phyloP scores from a whole-genome alignment of 176 grass and related monocot genomes.

The Canna indica region DNA sequence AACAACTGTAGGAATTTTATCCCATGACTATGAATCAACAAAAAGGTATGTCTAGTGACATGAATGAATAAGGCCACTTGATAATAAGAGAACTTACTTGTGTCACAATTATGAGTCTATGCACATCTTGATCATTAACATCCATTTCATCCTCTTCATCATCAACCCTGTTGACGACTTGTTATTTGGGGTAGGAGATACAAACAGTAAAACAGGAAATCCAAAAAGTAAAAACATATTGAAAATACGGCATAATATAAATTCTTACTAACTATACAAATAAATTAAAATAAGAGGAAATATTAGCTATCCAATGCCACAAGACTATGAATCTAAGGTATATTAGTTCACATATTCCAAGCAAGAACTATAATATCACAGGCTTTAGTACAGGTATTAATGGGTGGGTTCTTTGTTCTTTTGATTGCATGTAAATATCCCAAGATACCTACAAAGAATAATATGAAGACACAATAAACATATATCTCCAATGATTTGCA shows the following conservation, averaged over 20 bases:
- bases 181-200: conserved; percentile 19
- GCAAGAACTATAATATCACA: neutral
- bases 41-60: neutral
- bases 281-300: neutral
- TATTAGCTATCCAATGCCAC: neutral
- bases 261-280: neutral
- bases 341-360: neutral
- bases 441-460: neutral
- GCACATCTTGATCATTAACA: conserved; percentile 90
- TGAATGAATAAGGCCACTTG: neutral
- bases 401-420: neutral
- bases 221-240: conserved; percentile 1
- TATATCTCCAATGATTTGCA: neutral
- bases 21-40: too few species aligned
- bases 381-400: neutral
- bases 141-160: conserved; percentile 82
- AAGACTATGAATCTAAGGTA: neutral
- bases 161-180: conserved; percentile 53
- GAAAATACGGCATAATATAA: neutral
- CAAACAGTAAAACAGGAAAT: conserved; percentile 2
- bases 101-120: conserved; percentile 85
- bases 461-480: neutral
- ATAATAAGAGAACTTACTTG: conserved; percentile 43
- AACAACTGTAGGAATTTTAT: neutral
- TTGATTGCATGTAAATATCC: neutral